These are phyloP conservation scores for Myxozyma kluyveri DNA, from an alignment of 805 yeast genomes.

Conservation along the genomic window DNA sequence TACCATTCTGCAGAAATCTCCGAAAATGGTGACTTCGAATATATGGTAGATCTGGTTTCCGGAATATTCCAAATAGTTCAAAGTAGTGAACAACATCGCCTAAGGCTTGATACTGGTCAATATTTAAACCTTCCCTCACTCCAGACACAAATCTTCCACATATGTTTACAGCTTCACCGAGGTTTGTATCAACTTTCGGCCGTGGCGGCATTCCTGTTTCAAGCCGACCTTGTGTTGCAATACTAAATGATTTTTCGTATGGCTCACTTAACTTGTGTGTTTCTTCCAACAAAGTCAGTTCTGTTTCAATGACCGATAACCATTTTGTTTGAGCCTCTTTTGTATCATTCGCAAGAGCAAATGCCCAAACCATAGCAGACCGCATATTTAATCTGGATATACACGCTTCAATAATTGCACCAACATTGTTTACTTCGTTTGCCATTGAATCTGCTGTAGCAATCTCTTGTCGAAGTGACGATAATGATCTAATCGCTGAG, in stretches of 20 bases:
- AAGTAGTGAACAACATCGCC: constrained; percentile 17
- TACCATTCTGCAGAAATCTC: constrained; percentile 2
- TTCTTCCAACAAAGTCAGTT: no score
- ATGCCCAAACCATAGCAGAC: not conserved
- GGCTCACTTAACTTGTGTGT: no score
- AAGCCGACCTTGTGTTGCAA: constrained; percentile 26
- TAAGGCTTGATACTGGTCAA: constrained; percentile 5
- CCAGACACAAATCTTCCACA: constrained; percentile 5
- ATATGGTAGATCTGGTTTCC: constrained; percentile 21
- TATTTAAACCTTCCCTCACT: not conserved
- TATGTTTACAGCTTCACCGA: constrained; percentile 3
- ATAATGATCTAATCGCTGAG: no score
- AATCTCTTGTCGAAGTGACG: no score
- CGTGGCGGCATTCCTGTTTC: constrained; percentile 28
- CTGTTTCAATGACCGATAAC: no score
- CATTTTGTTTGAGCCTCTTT: no score
- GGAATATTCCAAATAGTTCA: constrained; percentile 6
- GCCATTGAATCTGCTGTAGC: not conserved
- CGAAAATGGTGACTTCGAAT: constrained; percentile 13
- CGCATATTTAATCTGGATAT: not conserved
- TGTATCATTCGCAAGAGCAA: no score
- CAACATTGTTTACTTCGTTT: not conserved
- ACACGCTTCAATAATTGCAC: not conserved
- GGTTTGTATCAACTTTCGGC: constrained; percentile 4
- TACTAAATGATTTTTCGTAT: constrained; percentile 27